Conservation (phyloP, 176 grass and related monocot species). For the Cenchrus fungigraminus region DNA sequence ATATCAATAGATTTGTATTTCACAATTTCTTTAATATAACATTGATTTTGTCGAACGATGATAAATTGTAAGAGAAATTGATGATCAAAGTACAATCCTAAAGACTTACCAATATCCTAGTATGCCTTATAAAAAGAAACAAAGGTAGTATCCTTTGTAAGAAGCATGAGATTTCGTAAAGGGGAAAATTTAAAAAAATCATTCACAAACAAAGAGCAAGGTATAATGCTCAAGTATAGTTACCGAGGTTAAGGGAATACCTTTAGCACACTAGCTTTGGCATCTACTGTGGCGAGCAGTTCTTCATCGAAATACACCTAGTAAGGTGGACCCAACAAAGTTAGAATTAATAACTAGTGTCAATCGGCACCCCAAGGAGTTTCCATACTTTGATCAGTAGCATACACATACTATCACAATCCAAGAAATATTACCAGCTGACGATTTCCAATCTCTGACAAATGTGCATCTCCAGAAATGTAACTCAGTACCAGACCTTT, state of each 20-base stretch:
- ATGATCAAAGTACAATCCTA: not conserved
- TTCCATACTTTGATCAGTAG: not conserved
- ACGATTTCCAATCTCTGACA: conserved; percentile 42
- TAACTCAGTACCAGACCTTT: conserved; percentile 44
- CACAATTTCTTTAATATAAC: not conserved
- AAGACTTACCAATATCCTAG: too few relatives aligned
- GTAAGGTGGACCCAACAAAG: conserved; percentile 28
- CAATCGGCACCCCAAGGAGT: not conserved
- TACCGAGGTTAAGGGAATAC: conserved; percentile 70
- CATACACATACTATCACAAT: not conserved
- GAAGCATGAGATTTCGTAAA: conserved; percentile 19
- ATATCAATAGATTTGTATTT: not conserved
- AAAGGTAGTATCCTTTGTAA: not conserved
- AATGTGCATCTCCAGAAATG: conserved; percentile 40
- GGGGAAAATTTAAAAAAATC: conserved; percentile 16
- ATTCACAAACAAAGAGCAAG: conserved; percentile 25
- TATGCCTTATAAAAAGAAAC: too few relatives aligned
- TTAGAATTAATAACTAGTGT: conserved; percentile 27
- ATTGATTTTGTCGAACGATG: not conserved
- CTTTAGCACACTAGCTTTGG: conserved; percentile 56
- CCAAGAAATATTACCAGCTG: conserved; percentile 58
- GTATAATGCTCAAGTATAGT: conserved; percentile 50
- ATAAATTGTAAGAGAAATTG: not conserved
- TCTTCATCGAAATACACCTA: conserved; percentile 79
- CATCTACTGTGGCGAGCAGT: conserved; percentile 55